Evolutionary conservation across 1,139 yeast genomes (phyloP), one percentile per base, ranked within the genome.

Genomic region (Nakaseomyces sp.): DNA sequence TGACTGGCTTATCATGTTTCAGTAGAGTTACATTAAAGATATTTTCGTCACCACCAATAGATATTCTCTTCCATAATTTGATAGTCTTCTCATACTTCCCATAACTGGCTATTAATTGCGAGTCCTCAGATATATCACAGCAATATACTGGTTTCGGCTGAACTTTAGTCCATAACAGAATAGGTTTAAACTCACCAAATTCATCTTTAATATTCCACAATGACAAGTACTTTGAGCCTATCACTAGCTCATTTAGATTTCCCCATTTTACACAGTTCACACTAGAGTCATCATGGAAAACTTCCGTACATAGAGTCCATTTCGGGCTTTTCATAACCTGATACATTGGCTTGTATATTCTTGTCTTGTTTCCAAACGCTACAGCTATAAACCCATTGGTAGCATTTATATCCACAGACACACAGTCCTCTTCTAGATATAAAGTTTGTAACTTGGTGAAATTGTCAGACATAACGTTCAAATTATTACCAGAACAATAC

Each of bases 401-500:
- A 1, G 69, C 54, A 55, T 84, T 80, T 39, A 88, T 71, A 45
- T 77, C 81, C 5, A 87, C 77, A 0, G 86, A 77, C 12, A 58
- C 56, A 6, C 93, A 82, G 57, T 87, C 95, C 1, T 67, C 51
- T 6, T 76, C 79, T 18, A 87, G 68, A 54, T 84, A 85, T 1
- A 88, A 68, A 0, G 96, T 88, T 59, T 89, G 97, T 18, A 88
- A 65, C 50, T 81, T 66, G 30, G 65, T 64, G 44, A 71, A 66
- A 37, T 72, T 66, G 48, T 74, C 72, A 7, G 79, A 69, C 4
- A 78, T 58, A 8, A 88, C 72, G 38, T 88, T 82, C 53, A 89
- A 66, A 60, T 87, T 88, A 64, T 88, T 87, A 1, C 96, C 96
- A 1, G 96, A 85, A 44, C 91, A 85, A 59, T 89, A 89, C 0